phyloP scores from a whole-genome alignment of 2,329 filamentous ascomycete genomes.

The Xylaria sp. region DNA sequence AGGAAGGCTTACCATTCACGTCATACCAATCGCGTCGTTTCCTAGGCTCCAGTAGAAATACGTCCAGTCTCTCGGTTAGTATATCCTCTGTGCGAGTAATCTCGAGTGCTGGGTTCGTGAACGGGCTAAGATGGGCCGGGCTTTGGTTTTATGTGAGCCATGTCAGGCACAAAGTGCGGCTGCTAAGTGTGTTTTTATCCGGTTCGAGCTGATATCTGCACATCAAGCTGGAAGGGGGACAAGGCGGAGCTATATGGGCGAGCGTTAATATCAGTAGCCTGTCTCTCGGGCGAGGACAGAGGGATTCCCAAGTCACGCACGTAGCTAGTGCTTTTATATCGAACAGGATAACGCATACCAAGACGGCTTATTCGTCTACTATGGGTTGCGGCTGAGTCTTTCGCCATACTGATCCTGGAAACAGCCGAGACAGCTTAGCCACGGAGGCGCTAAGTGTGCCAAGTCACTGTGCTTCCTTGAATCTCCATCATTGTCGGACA shows the following conservation, averaged over 20 bases:
- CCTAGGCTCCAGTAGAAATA: background rate
- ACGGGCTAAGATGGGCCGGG: background rate
- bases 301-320: background rate
- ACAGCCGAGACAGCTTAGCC: conserved; percentile 16
- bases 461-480: conserved; percentile 5
- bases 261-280: background rate
- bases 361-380: background rate
- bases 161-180: conserved; percentile 7
- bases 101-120: background rate
- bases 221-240: background rate
- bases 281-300: background rate
- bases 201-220: conserved; percentile 13
- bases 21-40: background rate
- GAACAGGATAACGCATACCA: conserved; percentile 4
- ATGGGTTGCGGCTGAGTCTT: conserved; percentile 23
- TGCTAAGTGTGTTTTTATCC: conserved; percentile 19
- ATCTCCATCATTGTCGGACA: background rate
- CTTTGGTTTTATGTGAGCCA: background rate
- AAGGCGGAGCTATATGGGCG: background rate
- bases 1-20: conserved; percentile 14
- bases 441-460: conserved; percentile 15
- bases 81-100: background rate
- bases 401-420: conserved; percentile 2
- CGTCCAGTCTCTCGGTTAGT: background rate
- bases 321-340: conserved; percentile 9